phyloP scores from a whole-genome alignment of 208 protist genomes.

The Acanthamoeba royreba region DNA sequence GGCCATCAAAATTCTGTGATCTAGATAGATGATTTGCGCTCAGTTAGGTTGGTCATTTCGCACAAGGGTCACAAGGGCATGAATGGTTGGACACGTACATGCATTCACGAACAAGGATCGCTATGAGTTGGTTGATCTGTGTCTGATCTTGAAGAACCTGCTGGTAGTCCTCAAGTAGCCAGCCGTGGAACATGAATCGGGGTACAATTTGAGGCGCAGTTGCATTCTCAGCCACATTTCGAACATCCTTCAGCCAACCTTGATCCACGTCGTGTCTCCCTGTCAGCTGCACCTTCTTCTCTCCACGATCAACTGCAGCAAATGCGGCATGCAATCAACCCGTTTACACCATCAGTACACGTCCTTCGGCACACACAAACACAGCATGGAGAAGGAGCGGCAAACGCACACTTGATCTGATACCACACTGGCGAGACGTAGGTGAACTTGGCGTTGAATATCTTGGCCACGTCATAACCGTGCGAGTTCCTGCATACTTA shows the following conservation, averaged over 20 bases:
- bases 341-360: not conserved
- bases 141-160: not conserved
- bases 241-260: slow-evolving; percentile 16
- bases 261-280: slow-evolving; percentile 14
- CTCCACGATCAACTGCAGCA: not conserved
- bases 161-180: slow-evolving; percentile 27
- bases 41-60: not conserved
- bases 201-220: not conserved
- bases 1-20: not conserved
- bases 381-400: not conserved
- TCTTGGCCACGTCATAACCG: slow-evolving; percentile 2
- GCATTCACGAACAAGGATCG: not conserved
- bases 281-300: not conserved
- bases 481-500: not conserved
- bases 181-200: slow-evolving; percentile 29
- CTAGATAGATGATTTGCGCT: not conserved
- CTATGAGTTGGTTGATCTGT: not conserved
- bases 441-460: slow-evolving; percentile 27
- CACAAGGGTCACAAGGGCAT: not conserved
- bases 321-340: not conserved
- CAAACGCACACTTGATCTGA: not conserved
- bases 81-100: not conserved
- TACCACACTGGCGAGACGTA: slow-evolving; percentile 37
- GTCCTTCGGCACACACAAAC: not conserved
- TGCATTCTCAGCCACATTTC: not conserved